Evolutionary conservation across 129 eudicot genomes (phyloP), one percentile per base, ranked within the genome.

Genomic region (Heracleum sosnowskyi): DNA sequence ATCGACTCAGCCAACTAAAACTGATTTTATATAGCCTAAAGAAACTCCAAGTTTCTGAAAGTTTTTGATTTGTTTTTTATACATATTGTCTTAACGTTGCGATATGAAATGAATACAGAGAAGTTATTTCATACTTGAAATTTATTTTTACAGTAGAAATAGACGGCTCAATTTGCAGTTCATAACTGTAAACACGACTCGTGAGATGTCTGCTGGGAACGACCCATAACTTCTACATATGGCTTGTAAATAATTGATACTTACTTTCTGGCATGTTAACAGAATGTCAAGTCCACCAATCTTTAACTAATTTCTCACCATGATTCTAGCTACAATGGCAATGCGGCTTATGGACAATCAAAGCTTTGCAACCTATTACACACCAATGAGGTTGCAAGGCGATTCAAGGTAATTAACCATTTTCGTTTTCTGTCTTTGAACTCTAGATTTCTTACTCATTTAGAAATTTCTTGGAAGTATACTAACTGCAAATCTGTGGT

Each of bases 341-440:
- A 85, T 10, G 77, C 60, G 34, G 88, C 92, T 7, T 94, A 94
- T 84, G 97, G 97, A 69, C 96, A 87, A 80, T 91, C 98, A 31
- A 91, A 91, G 83, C 89, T 91, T 64, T 95, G 93, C 26, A 94
- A 94, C 80, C 83, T 91, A 77, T 84, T 94, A 77, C 98, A 94
- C 78, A 93, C 93, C 26, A 91, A 90, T 10, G 97, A 91, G 81
- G 87, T 94, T 53, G 79, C 98, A 29, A 91, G 86, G 85, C 81
- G 79, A 64, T 84, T 94, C 62, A 91, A 91, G 97, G 98, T 87
- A 80, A 33, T 20, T 0, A 76, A 24, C 18, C 6, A 42, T 46
- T 7, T 29, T 6, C n/a, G 8, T 3, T 31, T 12, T 63, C 6
- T 26, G 37, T 31, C 18, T 64, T 29, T 29, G 20, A 13, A 64